Conservation (phyloP, 2,329 filamentous ascomycete species). For the Zopfia rhizophila region DNA sequence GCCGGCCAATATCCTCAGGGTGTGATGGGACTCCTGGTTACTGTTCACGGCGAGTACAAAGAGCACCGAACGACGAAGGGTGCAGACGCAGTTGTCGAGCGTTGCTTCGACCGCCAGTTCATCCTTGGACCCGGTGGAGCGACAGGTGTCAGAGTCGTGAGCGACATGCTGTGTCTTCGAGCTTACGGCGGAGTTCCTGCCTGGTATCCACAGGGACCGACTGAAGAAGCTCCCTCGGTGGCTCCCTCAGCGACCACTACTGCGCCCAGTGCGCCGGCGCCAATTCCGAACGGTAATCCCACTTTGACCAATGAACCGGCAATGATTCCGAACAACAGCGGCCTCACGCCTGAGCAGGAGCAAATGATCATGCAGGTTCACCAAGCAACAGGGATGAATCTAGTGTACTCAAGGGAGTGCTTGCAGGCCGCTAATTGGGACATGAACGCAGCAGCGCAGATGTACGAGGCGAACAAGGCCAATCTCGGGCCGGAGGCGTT, state of each 20-base stretch:
- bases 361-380: slow-evolving; percentile 77
- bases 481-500: slow-evolving; percentile 57
- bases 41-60: slow-evolving; percentile 85
- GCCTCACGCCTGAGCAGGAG: slow-evolving; percentile 62
- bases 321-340: not conserved
- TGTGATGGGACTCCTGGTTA: slow-evolving; percentile 81
- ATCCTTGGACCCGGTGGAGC: slow-evolving; percentile 78
- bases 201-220: slow-evolving; percentile 53
- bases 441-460: slow-evolving; percentile 75
- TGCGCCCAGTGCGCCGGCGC: slow-evolving; percentile 11
- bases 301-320: not conserved
- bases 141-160: slow-evolving; percentile 77
- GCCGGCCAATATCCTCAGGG: slow-evolving; percentile 70
- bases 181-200: slow-evolving; percentile 69
- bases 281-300: no score
- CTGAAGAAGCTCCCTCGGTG: slow-evolving; percentile 56
- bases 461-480: slow-evolving; percentile 79
- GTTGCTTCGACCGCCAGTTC: slow-evolving; percentile 85
- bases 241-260: slow-evolving; percentile 47
- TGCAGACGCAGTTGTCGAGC: slow-evolving; percentile 61
- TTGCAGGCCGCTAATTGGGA: slow-evolving; percentile 83
- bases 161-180: slow-evolving; percentile 79
- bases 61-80: slow-evolving; percentile 69
- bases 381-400: slow-evolving; percentile 81
- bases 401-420: slow-evolving; percentile 82